Base-by-base conservation (phyloP, 192 early-diverging fungal species). In the Dissophora globulifera region DNA sequence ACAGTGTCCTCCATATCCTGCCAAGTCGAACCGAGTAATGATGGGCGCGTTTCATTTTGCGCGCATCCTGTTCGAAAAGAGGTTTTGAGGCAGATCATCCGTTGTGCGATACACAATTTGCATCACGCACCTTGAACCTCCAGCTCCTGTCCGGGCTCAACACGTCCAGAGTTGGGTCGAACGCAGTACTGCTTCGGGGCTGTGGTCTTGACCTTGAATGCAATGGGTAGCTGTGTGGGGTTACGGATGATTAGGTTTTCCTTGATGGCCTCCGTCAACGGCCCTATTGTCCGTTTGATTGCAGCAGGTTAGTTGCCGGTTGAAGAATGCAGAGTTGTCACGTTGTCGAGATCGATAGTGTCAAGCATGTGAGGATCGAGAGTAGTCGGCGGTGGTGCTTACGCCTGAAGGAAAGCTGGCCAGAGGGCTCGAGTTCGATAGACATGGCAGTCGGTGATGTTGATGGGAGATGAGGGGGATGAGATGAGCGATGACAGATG, bases 141-240 rank as follows among this genome's bases (percentile, higher is more conserved):
- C 35, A 90, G 62, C 15, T 83, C 72, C 13, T 82, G 61, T 20
- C 89, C 82, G 7, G 96, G 85, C 35, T 85, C 85, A 58, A 99
- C 87, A 50, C 87, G 81, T 7, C 95, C 96, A 13, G 90, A 86
- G 76, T 96, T 99, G 52, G 97, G 95, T n/a, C 94, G 86, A 33
- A 99, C 97, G 72, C 93, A 96, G 80, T 96, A 99, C 53, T 93
- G 90, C 83, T 94, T 95, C 29, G 97, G 96, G 0, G 97, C 97
- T 2, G 97, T 98, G 16, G 97, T 98, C 68, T 99, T 99, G 78
- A 99, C 93, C 79, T 99, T 98, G 87, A 95, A 99, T 29, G 93
- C 93, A 29, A 96, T 81, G 0, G 93, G 84, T 26, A 85, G 58
- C 55, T 84, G 79, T 61, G 82, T 83, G 16, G 83, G 78, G 83